These are phyloP conservation scores for Ophiorrhiza pumila DNA, from an alignment of 257 asterid species.

Conservation along the genomic window DNA sequence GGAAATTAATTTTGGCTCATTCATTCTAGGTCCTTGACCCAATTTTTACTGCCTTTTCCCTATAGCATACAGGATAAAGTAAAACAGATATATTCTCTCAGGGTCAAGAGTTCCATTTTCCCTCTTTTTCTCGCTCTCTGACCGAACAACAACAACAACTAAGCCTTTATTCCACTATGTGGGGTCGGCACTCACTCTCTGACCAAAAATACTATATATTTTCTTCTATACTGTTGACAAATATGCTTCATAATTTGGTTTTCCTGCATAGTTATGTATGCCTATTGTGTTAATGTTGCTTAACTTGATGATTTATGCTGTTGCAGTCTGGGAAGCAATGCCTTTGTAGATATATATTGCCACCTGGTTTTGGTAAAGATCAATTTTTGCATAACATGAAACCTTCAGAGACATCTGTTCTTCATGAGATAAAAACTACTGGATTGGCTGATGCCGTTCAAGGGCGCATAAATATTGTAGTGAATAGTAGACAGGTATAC, in stretches of 20 bases:
- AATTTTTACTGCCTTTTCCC: background rate
- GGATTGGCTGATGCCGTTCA: slow-evolving; percentile 84
- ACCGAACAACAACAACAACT: too few relatives aligned
- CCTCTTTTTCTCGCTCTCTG: background rate
- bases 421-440: slow-evolving; percentile 47
- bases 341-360: slow-evolving; percentile 72
- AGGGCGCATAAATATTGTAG: slow-evolving; percentile 61
- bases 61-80: too few relatives aligned
- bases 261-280: background rate
- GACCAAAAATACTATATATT: too few relatives aligned
- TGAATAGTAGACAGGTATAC: slow-evolving; percentile 70
- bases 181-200: too few relatives aligned
- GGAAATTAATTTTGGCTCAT: background rate
- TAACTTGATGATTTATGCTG: background rate
- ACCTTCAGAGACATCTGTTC: slow-evolving; percentile 29
- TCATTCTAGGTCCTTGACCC: background rate
- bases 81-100: background rate
- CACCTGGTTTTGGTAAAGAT: slow-evolving; percentile 41
- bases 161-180: too few relatives aligned
- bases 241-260: too few relatives aligned
- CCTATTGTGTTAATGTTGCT: slow-evolving; percentile 5
- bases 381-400: slow-evolving; percentile 30
- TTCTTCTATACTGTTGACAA: too few relatives aligned
- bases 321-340: slow-evolving; percentile 87
- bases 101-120: background rate